Conservation (phyloP, 108 stramenopile genomes). For the Seminavis robusta region DNA sequence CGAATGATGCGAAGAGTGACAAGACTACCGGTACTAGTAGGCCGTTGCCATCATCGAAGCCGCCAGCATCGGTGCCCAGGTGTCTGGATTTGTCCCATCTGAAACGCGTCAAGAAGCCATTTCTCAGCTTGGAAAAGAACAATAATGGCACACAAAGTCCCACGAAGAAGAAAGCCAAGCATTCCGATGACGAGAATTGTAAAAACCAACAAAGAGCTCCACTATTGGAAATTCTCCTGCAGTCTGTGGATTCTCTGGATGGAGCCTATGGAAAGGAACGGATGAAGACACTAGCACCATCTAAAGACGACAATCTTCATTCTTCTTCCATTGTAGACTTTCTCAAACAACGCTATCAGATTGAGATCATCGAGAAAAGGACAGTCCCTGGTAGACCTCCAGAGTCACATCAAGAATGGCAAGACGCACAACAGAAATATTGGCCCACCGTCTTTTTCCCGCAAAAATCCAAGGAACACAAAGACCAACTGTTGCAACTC, state of each 20-base stretch:
- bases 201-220: neutral
- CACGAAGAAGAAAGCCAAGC: too few species aligned
- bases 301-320: neutral
- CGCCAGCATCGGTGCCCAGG: neutral
- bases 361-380: neutral
- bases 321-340: too few species aligned
- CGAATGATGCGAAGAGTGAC: slow-evolving; percentile 5
- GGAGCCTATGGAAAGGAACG: neutral
- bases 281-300: neutral
- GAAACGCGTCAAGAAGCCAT: slow-evolving; percentile 25
- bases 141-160: too few species aligned
- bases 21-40: too few species aligned
- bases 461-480: slow-evolving; percentile 48
- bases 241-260: neutral
- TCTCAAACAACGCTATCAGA: slow-evolving; percentile 1
- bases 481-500: slow-evolving; percentile 39
- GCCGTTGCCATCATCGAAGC: neutral
- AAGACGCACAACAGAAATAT: slow-evolving; percentile 45
- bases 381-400: slow-evolving; percentile 55
- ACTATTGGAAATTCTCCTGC: slow-evolving; percentile 2
- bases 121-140: neutral
- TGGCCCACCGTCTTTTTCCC: slow-evolving; percentile 74
- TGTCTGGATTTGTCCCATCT: slow-evolving; percentile 34
- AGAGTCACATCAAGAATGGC: slow-evolving; percentile 48
- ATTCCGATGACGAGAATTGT: slow-evolving; percentile 3